Percentiles rank a stretch among this genome's conserved stretches.
phyloP scores from a whole-genome alignment of 75 land plant species.

The Adiantum capillusveneris region DNA sequence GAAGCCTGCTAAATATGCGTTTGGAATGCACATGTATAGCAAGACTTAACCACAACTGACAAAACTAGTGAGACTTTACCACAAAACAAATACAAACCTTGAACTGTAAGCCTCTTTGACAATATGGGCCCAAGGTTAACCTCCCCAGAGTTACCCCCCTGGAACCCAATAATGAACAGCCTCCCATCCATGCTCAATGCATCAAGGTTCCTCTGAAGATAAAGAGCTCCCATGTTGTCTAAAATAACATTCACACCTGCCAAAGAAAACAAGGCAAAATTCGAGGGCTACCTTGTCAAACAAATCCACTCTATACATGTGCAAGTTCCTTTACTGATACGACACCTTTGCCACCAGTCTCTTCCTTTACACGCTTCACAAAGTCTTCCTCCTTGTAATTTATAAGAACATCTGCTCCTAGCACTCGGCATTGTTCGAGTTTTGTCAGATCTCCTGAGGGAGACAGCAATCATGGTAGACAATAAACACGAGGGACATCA shows the following conservation, averaged over 20 bases:
- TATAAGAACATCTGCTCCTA: conserved; percentile 91
- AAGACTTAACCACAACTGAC: no score
- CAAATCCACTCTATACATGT: no score
- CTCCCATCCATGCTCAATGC: conserved; percentile 74
- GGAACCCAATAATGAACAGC: conserved; percentile 76
- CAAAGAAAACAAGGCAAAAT: no score
- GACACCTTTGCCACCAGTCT: conserved; percentile 75
- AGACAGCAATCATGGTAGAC: neutral
- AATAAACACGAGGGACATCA: no score
- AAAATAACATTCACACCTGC: conserved; percentile 94
- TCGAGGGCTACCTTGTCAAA: no score
- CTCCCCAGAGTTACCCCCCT: conserved; percentile 52
- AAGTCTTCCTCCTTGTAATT: conserved; percentile 93
- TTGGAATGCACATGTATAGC: no score
- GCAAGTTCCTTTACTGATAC: neutral
- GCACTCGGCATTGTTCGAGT: conserved; percentile 53
- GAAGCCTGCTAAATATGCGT: no score
- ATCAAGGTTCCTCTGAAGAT: conserved; percentile 69
- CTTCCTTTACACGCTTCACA: conserved; percentile 71
- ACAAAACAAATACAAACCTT: conserved; percentile 37
- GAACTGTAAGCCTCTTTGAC: conserved; percentile 68
- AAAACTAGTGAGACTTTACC: no score
- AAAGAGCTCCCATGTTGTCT: conserved; percentile 71
- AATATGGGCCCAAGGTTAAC: conserved; percentile 38
- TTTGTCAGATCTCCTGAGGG: conserved; percentile 71